These are phyloP conservation scores for Starmerella gropengiesseri DNA, from an alignment of 805 yeast genomes.

Conservation along the genomic window DNA sequence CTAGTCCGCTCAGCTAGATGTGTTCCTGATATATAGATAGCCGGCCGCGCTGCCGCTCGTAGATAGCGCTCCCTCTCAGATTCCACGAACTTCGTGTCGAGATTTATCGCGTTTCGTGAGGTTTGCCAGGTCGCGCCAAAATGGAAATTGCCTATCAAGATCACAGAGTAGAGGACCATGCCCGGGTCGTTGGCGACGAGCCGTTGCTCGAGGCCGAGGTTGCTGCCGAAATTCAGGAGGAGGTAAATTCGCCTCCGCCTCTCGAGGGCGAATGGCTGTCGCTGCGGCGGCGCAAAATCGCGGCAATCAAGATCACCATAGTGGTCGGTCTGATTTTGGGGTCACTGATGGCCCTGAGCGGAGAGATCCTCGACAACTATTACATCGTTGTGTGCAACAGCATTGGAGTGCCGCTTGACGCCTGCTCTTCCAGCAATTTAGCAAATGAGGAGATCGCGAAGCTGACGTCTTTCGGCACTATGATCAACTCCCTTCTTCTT, in stretches of 20 bases:
- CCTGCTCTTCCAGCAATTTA: not conserved
- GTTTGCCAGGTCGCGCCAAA: no score
- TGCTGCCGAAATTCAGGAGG: not conserved
- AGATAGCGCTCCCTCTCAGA: no score
- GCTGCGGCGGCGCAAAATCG: not conserved
- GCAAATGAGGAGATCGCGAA: not conserved
- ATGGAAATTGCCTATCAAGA: not conserved
- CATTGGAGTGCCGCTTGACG: not conserved
- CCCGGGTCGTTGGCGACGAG: not conserved
- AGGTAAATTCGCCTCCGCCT: not conserved
- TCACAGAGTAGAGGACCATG: not conserved
- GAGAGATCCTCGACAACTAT: not conserved
- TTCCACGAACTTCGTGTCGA: no score
- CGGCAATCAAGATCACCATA: not conserved
- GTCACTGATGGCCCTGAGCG: not conserved
- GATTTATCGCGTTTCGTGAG: no score
- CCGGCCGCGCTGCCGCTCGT: no score
- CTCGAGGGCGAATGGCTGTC: conserved; percentile 2
- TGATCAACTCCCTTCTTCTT: not conserved
- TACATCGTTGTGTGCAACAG: not conserved
- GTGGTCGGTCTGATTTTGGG: not conserved
- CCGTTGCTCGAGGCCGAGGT: conserved; percentile 1
- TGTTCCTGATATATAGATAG: no score
- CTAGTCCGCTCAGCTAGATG: no score
- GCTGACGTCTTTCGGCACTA: not conserved